Percentiles rank a stretch among this genome's conserved stretches.
phyloP scores from a whole-genome alignment of 2,329 filamentous ascomycete species.

The Macrophomina phaseolina region DNA sequence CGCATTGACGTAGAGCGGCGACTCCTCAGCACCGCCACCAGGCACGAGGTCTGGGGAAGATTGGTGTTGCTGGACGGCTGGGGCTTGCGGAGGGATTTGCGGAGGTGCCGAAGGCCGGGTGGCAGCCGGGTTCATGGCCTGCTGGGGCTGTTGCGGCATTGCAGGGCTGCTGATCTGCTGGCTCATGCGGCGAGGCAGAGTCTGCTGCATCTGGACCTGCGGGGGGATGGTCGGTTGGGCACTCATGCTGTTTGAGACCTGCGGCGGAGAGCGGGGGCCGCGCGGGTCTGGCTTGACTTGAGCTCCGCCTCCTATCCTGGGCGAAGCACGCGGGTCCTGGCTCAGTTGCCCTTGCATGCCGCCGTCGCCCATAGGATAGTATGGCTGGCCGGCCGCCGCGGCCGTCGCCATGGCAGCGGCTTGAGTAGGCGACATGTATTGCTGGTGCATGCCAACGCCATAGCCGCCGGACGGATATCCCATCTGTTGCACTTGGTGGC shows the following conservation, averaged over 20 bases:
- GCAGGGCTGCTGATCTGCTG: constrained; percentile 49
- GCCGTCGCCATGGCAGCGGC: constrained; percentile 94
- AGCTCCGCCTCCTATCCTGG: constrained; percentile 71
- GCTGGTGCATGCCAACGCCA: constrained; percentile 73
- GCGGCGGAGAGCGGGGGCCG: constrained; percentile 77
- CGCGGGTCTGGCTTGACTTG: constrained; percentile 71
- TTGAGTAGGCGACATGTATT: constrained; percentile 82
- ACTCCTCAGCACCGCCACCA: constrained; percentile 74
- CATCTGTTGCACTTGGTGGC: constrained; percentile 68
- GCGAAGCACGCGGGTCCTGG: constrained; percentile 68
- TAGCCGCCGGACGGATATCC: constrained; percentile 79
- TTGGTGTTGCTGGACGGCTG: constrained; percentile 69
- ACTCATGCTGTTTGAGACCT: constrained; percentile 67
- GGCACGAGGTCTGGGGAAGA: constrained; percentile 82
- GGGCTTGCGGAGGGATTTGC: constrained; percentile 62
- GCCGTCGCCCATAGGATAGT: constrained; percentile 75
- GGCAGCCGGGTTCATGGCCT: constrained; percentile 74
- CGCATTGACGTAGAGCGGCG: constrained; percentile 95
- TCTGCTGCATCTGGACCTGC: constrained; percentile 47
- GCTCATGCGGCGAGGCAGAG: constrained; percentile 48
- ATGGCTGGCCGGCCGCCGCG: constrained; percentile 81
- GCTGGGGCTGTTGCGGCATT: constrained; percentile 69
- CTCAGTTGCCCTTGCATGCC: constrained; percentile 65
- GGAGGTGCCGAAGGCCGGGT: constrained; percentile 53
- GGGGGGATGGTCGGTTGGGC: constrained; percentile 40